Percentiles rank a stretch among this genome's conserved stretches.
Evolutionary conservation across 192 early-diverging fungal genomes (phyloP).

Genomic region (Coemansia sp.): DNA sequence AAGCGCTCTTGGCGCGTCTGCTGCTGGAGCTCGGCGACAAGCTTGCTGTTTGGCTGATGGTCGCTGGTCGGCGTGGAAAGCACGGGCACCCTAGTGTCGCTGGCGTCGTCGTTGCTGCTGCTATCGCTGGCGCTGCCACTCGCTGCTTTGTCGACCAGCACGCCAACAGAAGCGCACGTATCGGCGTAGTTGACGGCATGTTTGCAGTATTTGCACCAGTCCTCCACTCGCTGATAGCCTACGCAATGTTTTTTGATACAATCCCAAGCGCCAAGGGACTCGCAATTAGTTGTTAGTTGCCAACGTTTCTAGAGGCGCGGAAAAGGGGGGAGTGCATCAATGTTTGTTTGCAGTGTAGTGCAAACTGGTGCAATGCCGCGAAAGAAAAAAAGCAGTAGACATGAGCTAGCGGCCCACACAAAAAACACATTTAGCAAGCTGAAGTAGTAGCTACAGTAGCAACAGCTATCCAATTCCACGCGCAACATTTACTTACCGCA

Average conservation of each 20-base stretch:
- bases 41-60: not conserved
- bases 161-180: constrained; percentile 41
- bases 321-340: not conserved
- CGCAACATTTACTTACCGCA: constrained; percentile 45
- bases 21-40: constrained; percentile 27
- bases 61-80: constrained; percentile 7
- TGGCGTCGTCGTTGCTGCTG: constrained; percentile 2
- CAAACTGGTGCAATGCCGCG: not conserved
- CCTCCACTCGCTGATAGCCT: constrained; percentile 54
- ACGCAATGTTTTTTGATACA: not conserved
- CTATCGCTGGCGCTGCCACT: not conserved
- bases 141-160: constrained; percentile 9
- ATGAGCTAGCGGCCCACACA: not conserved
- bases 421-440: not conserved
- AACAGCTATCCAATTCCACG: not conserved
- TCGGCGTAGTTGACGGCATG: constrained; percentile 35
- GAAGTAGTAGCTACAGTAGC: constrained; percentile 5
- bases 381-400: constrained; percentile 5
- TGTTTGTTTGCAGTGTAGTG: not conserved
- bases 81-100: not conserved
- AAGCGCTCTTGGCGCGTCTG: constrained; percentile 38
- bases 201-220: constrained; percentile 56
- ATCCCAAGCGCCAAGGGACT: too few relatives aligned
- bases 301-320: not conserved
- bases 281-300: not conserved